Conservation (phyloP, 257 asterid species). For the Solanum appendiculatum region DNA sequence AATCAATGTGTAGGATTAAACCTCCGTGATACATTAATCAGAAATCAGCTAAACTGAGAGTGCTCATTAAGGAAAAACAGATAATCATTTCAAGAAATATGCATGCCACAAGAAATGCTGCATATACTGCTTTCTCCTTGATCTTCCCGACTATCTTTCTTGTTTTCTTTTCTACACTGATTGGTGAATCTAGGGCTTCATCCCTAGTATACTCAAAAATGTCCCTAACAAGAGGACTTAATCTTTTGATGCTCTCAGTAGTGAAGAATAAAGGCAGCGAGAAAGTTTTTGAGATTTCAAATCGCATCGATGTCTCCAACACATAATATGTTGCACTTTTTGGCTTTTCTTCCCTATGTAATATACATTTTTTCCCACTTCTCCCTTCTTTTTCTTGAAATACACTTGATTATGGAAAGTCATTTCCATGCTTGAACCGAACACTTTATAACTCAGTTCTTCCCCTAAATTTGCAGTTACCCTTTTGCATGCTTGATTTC, state of each 20-base stretch:
- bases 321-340: not conserved
- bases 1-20: too few species aligned
- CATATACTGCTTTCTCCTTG: not conserved
- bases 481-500: not conserved
- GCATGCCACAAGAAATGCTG: not conserved
- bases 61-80: not conserved
- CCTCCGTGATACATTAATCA: not conserved
- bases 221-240: not conserved
- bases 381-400: not conserved
- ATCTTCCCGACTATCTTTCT: not conserved
- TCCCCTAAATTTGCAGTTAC: not conserved
- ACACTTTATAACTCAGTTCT: not conserved
- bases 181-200: not conserved
- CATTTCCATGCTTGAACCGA: not conserved
- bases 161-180: not conserved
- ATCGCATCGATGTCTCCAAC: not conserved
- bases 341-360: not conserved
- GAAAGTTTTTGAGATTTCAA: not conserved
- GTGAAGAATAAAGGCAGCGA: not conserved
- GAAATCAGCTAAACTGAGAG: not conserved
- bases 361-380: not conserved
- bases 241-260: not conserved
- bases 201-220: not conserved
- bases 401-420: not conserved
- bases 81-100: not conserved